Percentiles rank a stretch among this genome's conserved stretches.
Evolutionary conservation across 164 flowering plant genomes (phyloP).

Genomic region (Chloranthus sessilifolius): DNA sequence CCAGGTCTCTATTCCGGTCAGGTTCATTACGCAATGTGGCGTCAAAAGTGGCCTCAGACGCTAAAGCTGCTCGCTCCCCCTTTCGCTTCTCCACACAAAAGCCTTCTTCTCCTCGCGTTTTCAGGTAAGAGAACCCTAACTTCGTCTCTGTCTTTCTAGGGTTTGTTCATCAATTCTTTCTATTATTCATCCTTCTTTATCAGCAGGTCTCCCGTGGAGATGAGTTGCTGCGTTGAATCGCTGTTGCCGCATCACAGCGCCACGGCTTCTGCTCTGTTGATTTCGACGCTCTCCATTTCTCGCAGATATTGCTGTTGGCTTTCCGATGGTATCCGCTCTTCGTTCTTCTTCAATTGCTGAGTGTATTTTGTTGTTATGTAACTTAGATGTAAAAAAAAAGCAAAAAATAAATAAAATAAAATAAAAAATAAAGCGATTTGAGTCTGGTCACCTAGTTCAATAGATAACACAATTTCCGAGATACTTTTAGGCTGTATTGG

Average conservation of each 20-base stretch:
- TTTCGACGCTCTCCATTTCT: conserved; percentile 78
- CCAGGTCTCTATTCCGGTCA: conserved; percentile 51
- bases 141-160: not conserved
- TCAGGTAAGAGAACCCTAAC: conserved; percentile 57
- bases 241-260: conserved; percentile 83
- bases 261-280: conserved; percentile 78
- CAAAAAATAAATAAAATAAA: too few relatives aligned
- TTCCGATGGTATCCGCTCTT: conserved; percentile 46
- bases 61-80: conserved; percentile 36
- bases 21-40: conserved; percentile 33
- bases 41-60: conserved; percentile 26
- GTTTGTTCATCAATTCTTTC: not conserved
- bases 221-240: conserved; percentile 63
- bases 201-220: conserved; percentile 76
- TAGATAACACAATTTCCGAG: too few relatives aligned
- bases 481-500: too few relatives aligned
- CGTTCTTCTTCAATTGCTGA: too few relatives aligned
- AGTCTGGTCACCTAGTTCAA: too few relatives aligned
- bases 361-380: too few relatives aligned
- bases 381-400: too few relatives aligned
- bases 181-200: not conserved
- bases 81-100: conserved; percentile 41
- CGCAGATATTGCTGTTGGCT: conserved; percentile 57
- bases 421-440: too few relatives aligned
- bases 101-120: conserved; percentile 40